A percentile compares a stretch with the other conserved stretches of the same genome.
Conservation (phyloP, 2,329 filamentous ascomycete species). For the Emydomyces testavorans region DNA sequence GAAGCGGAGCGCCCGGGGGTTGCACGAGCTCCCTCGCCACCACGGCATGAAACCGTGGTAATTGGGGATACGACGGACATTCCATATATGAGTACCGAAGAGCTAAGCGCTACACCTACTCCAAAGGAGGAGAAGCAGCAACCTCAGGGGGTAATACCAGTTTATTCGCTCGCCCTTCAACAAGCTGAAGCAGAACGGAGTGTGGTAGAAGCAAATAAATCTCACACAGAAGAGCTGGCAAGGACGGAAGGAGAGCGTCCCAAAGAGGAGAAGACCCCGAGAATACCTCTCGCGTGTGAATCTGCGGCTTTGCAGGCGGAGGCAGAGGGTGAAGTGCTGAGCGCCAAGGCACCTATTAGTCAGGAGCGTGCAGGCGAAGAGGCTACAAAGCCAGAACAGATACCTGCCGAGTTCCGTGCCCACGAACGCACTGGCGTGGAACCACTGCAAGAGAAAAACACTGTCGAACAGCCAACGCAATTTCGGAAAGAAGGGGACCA, state of each 20-base stretch:
- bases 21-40: not conserved
- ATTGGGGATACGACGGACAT: conserved; percentile 6
- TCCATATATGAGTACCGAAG: not conserved
- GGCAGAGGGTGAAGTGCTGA: not conserved
- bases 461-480: not conserved
- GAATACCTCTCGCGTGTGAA: not conserved
- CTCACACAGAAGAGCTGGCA: not conserved
- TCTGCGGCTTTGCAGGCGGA: conserved; percentile 1
- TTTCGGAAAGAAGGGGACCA: not conserved
- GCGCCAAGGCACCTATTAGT: not conserved
- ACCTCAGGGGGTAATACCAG: not conserved
- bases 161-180: conserved; percentile 1
- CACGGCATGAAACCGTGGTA: not conserved
- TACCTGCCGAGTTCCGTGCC: conserved; percentile 1
- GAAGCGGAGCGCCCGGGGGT: not conserved
- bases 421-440: not conserved
- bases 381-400: not conserved
- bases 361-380: not conserved
- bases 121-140: not conserved
- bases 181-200: conserved; percentile 9
- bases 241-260: not conserved
- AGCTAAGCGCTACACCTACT: not conserved
- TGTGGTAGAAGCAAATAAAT: not conserved
- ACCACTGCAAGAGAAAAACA: not conserved
- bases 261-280: not conserved